Conservation (phyloP, 331 rosid species). For the Malus hybrid region DNA sequence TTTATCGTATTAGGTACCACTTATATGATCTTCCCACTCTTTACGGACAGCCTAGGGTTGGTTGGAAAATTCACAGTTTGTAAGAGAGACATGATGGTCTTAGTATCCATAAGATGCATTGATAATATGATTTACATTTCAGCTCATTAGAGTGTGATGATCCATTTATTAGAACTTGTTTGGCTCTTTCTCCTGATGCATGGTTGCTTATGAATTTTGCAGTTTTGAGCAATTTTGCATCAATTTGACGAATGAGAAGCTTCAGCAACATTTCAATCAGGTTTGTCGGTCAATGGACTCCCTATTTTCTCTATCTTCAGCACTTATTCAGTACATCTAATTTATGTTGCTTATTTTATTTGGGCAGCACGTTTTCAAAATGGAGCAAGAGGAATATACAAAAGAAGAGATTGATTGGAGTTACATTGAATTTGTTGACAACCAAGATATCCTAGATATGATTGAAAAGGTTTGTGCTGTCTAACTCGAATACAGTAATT, state of each 20-base stretch:
- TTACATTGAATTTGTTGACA: conserved; percentile 97
- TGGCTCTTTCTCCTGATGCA: neutral
- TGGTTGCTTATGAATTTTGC: conserved; percentile 23
- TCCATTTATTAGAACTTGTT: neutral
- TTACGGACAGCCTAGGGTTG: neutral
- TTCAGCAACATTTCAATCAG: conserved; percentile 99
- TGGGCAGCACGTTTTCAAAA: conserved; percentile 95
- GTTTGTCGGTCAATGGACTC: conserved; percentile 30
- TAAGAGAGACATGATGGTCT: neutral
- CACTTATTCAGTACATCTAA: conserved; percentile 10
- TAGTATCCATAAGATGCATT: neutral
- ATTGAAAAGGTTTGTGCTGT: conserved; percentile 77
- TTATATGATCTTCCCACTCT: neutral
- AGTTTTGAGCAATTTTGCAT: conserved; percentile 99
- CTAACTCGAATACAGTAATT: neutral
- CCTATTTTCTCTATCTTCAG: conserved; percentile 10
- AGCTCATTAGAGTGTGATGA: neutral
- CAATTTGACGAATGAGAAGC: conserved; percentile 96
- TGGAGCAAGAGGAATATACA: conserved; percentile 99
- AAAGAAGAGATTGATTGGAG: conserved; percentile 99
- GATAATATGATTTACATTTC: neutral
- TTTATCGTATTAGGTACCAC: neutral
- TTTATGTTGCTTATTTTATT: conserved; percentile 5
- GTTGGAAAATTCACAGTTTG: neutral
- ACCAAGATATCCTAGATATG: conserved; percentile 89